Conservation (phyloP, 1,284 basidiomycete species). For the Schizophyllum amplum region DNA sequence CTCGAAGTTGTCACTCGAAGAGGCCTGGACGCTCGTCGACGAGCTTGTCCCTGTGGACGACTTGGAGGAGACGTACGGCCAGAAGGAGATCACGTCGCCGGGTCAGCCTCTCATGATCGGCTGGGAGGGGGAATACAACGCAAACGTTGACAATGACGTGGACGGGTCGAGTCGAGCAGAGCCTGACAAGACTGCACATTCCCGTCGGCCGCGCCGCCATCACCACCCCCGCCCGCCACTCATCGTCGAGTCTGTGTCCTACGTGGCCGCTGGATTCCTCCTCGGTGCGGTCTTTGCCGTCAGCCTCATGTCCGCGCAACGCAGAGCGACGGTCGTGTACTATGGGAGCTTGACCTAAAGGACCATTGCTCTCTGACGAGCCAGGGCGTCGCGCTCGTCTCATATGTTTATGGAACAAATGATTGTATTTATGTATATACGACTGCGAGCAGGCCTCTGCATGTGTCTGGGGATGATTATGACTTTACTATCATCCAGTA, state of each 20-base stretch:
- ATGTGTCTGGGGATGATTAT: neutral
- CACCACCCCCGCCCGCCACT: neutral
- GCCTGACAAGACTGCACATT: too few relatives aligned
- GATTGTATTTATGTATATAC: neutral
- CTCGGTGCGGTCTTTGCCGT: neutral
- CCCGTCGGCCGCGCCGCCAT: neutral
- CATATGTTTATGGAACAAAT: neutral
- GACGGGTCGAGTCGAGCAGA: neutral
- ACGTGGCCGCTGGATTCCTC: neutral
- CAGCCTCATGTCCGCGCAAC: neutral
- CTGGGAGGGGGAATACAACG: neutral
- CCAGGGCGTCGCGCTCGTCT: too few relatives aligned
- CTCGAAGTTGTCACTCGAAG: neutral
- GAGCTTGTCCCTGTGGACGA: neutral
- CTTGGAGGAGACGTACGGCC: neutral
- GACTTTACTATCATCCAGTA: neutral
- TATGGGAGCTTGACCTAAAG: neutral
- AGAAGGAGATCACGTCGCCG: neutral
- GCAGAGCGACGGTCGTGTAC: neutral
- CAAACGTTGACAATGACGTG: neutral
- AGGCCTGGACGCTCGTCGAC: neutral
- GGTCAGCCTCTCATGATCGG: neutral
- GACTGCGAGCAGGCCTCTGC: too few relatives aligned
- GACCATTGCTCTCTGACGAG: too few relatives aligned
- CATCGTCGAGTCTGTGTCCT: neutral